phyloP scores from a whole-genome alignment of 139 green algal genomes.

The Volvox reticuliferus region DNA sequence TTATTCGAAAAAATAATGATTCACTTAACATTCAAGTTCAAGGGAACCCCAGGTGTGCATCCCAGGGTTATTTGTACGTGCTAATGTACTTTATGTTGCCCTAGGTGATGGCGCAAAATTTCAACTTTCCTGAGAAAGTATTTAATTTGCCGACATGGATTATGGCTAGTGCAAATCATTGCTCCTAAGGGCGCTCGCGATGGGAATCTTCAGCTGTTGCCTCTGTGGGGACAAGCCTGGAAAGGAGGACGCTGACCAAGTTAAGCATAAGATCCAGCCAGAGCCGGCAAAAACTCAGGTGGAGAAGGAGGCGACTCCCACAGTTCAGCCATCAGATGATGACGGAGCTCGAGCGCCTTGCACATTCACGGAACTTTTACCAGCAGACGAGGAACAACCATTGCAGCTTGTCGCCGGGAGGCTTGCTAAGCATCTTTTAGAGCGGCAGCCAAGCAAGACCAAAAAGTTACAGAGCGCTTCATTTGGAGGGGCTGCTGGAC shows the following conservation, averaged over 20 bases:
- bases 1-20: too few species aligned
- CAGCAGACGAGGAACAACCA: neutral
- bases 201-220: slow-evolving; percentile 3
- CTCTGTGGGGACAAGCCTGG: neutral
- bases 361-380: neutral
- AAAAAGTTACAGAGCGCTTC: neutral
- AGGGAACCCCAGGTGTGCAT: too few species aligned
- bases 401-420: neutral
- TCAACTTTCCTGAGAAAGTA: neutral
- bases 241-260: neutral
- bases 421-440: slow-evolving; percentile 5
- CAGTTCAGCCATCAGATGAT: neutral
- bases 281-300: neutral
- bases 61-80: too few species aligned
- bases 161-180: neutral
- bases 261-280: neutral
- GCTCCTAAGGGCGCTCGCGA: neutral
- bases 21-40: too few species aligned
- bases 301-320: neutral
- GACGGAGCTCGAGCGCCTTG: neutral
- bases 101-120: neutral
- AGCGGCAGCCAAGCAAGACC: slow-evolving; percentile 2
- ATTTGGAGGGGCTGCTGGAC: neutral
- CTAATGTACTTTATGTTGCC: too few species aligned
- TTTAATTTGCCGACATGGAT: neutral